Base-by-base conservation (phyloP, 139 green algal species). In the Auxenochlorella pyrenoidosa region DNA sequence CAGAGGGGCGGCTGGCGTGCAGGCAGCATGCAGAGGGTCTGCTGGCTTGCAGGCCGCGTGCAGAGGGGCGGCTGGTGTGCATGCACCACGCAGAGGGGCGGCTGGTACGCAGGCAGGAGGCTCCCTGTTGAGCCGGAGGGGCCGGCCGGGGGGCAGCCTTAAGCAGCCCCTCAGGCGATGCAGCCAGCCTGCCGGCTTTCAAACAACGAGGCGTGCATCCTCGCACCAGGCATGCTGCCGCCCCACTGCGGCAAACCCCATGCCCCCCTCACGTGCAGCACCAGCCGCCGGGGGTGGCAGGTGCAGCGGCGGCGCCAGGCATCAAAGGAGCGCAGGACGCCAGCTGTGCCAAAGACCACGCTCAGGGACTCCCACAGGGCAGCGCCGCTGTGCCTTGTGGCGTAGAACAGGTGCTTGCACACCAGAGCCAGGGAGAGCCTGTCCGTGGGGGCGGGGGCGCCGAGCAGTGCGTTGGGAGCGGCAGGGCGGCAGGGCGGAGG, bases 381-480 rank as follows among this genome's bases (percentile, higher is more conserved):
- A 21, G 34, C 8, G 34, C 78, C 78, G 19, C 70, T 34, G 16
- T 26, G 16, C 6, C 78, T 51, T 0, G 54, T 83, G 34, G 36
- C 51, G 2, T 83, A 21, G 58, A 38, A 83, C 43, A 83, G 78
- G 34, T 83, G 78, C 78, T 83, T 83, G 78, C 78, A 72, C 2
- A 83, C 78, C 19, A 72, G 78, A 0, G n/a, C 38, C 30, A 83
- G 78, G 28, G 38, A 26, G 22, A 83, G 51, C 32, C 36, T 5
- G 28, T 36, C 12, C 26, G 43, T 4, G 2, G 12, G 43, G 3
- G 8, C 19, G 44, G 44, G 40, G 51, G 40, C 22, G 40, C 21
- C 22, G 34, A 26, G 70, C 36, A 18, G 38, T 19, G 72, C 2
- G 16, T 18, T 1, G 30, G 44, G 10, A 12, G 43, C 30, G 44